Evolutionary conservation across 1,139 yeast species (phyloP).

Genomic region (Arxiozyma slooffiae): DNA sequence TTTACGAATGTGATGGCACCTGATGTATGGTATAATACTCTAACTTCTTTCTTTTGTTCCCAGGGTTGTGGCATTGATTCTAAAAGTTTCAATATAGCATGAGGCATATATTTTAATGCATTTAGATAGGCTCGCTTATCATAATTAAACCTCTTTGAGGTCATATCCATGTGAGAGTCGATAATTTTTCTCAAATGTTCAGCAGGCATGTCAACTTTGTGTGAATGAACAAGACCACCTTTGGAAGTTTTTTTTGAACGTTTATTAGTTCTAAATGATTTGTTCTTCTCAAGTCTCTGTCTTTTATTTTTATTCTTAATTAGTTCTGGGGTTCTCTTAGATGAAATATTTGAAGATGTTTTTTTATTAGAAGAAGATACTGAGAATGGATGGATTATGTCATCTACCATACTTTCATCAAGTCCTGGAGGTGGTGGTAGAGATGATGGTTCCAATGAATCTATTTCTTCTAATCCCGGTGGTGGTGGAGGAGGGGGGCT

Average conservation of each 20-base stretch:
- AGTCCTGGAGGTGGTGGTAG: constrained; percentile 14
- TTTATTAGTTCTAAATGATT: constrained; percentile 6
- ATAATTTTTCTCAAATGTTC: constrained; percentile 84
- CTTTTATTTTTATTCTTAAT: constrained; percentile 17
- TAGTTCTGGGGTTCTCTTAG: constrained; percentile 13
- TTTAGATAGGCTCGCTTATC: constrained; percentile 87
- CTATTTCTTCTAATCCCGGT: background rate
- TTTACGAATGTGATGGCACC: constrained; percentile 96
- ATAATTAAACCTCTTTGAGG: constrained; percentile 69
- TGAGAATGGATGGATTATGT: constrained; percentile 5
- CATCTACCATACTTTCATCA: constrained; percentile 1
- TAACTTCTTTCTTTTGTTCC: constrained; percentile 81
- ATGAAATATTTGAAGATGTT: constrained; percentile 2
- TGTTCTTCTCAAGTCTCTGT: constrained; percentile 33
- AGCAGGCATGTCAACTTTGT: constrained; percentile 83
- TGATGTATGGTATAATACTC: constrained; percentile 76
- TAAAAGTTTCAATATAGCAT: constrained; percentile 75
- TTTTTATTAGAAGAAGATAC: constrained; percentile 26
- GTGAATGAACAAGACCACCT: constrained; percentile 41
- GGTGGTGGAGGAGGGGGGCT: constrained; percentile 1
- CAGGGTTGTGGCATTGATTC: constrained; percentile 99
- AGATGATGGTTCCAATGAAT: background rate
- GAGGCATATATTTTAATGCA: constrained; percentile 90
- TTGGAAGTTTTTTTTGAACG: constrained; percentile 22
- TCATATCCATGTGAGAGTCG: constrained; percentile 76